These are phyloP conservation scores for Oldenlandia corymbosa DNA, from an alignment of 257 asterid genomes.

Conservation along the genomic window DNA sequence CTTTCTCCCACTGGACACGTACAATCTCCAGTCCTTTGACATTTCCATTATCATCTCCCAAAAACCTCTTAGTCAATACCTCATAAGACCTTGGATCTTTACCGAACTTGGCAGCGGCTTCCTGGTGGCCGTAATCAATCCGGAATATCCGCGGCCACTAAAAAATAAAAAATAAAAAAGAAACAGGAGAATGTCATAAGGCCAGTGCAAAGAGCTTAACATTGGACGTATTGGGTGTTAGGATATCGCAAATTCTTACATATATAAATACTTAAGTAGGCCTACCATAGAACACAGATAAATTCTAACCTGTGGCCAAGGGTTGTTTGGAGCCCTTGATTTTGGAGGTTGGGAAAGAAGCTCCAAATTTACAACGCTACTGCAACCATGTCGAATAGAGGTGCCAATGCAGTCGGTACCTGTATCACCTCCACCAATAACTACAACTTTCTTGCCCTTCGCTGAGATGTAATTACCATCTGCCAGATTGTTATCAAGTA, in stretches of 20 bases:
- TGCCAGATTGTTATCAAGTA: constrained; percentile 84
- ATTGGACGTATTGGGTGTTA: no score
- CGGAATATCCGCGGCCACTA: constrained; percentile 98
- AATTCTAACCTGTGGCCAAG: constrained; percentile 95
- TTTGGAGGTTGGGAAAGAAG: constrained; percentile 94
- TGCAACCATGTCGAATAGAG: constrained; percentile 93
- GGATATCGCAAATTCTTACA: no score
- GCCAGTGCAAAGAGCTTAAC: not conserved
- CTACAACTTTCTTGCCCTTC: constrained; percentile 90
- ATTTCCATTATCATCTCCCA: constrained; percentile 76
- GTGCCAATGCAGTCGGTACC: constrained; percentile 98
- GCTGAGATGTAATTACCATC: constrained; percentile 93
- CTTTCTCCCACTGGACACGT: constrained; percentile 89
- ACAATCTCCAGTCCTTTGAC: constrained; percentile 81
- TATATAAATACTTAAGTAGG: no score
- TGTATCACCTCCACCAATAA: constrained; percentile 99
- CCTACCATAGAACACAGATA: not conserved
- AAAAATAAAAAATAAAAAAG: constrained; percentile 17
- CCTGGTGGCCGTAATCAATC: constrained; percentile 94
- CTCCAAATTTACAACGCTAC: constrained; percentile 66
- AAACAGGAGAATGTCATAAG: not conserved
- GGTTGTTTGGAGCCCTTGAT: constrained; percentile 88
- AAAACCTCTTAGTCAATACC: constrained; percentile 82
- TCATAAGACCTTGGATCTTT: constrained; percentile 94
- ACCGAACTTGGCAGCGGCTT: constrained; percentile 86